A percentile compares a stretch with the other conserved stretches of the same genome.
Evolutionary conservation across 192 early-diverging fungal genomes (phyloP).

Genomic region (Linnemannia exigua): DNA sequence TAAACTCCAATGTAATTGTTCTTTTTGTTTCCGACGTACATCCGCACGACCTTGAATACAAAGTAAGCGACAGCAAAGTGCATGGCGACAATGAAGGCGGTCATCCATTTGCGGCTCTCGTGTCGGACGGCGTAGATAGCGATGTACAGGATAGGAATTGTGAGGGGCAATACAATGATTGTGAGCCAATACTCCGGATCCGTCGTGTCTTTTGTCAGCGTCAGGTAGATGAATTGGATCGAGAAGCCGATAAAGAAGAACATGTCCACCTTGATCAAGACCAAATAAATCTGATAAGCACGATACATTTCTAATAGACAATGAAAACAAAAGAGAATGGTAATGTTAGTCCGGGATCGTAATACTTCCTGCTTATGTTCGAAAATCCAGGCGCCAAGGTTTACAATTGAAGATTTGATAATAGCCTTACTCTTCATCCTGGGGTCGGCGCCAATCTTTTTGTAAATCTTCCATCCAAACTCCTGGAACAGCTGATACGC

Average conservation of each 20-base stretch:
- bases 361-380: background rate
- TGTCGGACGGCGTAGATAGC: constrained; percentile 78
- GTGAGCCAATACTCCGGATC: constrained; percentile 68
- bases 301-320: constrained; percentile 65
- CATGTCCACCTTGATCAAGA: constrained; percentile 85
- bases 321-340: background rate
- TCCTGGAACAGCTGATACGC: constrained; percentile 60
- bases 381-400: background rate
- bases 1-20: constrained; percentile 64
- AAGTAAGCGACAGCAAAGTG: constrained; percentile 77
- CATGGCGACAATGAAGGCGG: constrained; percentile 70
- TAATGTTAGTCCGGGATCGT: background rate
- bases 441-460: constrained; percentile 74
- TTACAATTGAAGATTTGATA: background rate
- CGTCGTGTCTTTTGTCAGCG: constrained; percentile 41
- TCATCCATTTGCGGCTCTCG: constrained; percentile 74
- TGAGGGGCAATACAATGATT: constrained; percentile 70
- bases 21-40: constrained; percentile 60
- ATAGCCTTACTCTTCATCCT: constrained; percentile 67
- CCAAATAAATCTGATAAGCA: constrained; percentile 84
- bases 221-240: constrained; percentile 65
- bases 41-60: constrained; percentile 74
- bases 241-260: constrained; percentile 87
- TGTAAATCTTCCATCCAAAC: constrained; percentile 74
- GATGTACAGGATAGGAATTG: constrained; percentile 70